Conservation (phyloP, 257 asterid species). For the Solanum chmielewskii region DNA sequence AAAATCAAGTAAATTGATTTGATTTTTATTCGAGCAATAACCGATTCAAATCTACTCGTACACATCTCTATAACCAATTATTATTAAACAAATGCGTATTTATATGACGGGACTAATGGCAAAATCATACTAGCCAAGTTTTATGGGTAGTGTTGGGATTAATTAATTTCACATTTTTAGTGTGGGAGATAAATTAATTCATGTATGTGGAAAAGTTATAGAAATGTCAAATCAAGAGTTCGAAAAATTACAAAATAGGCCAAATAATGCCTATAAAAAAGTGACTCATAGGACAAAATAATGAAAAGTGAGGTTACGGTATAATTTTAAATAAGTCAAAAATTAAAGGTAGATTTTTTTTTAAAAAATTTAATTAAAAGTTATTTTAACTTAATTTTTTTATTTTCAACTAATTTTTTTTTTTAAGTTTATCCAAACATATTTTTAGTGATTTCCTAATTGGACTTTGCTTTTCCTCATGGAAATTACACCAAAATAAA, state of each 20-base stretch:
- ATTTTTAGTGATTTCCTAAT: not conserved
- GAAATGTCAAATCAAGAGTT: not conserved
- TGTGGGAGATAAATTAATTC: not conserved
- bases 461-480: not conserved
- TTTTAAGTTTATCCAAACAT: fast-evolving
- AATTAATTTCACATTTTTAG: not conserved
- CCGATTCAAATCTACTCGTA: too few relatives aligned
- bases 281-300: not conserved
- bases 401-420: too few relatives aligned
- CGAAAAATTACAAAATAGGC: not conserved
- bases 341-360: too few relatives aligned
- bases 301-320: not conserved
- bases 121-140: not conserved
- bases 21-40: too few relatives aligned
- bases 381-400: too few relatives aligned
- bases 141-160: not conserved
- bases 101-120: not conserved
- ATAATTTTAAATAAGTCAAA: too few relatives aligned
- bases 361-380: too few relatives aligned
- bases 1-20: too few relatives aligned
- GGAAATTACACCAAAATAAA: too few relatives aligned
- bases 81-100: too few relatives aligned
- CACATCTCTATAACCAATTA: too few relatives aligned
- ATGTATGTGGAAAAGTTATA: not conserved
- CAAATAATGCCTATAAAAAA: not conserved